Evolutionary conservation across 2,329 filamentous ascomycete genomes (phyloP).

Genomic region (Ophiostoma quercus): DNA sequence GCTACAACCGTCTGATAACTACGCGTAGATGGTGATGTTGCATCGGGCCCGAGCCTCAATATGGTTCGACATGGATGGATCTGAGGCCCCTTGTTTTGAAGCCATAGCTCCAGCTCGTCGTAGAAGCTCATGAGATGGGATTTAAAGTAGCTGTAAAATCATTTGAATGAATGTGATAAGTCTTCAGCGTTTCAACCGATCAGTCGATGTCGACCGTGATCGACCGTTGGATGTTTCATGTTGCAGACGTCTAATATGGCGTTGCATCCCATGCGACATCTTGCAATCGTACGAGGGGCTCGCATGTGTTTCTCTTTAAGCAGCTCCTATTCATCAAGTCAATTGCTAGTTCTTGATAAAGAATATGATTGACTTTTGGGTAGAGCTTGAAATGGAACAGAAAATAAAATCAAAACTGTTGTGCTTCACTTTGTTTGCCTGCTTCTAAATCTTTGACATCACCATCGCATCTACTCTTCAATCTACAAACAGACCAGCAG

Average conservation of each 20-base stretch:
- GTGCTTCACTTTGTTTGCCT: background rate
- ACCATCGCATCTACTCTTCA: background rate
- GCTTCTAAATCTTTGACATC: background rate
- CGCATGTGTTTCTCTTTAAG: background rate
- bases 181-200: background rate
- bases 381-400: background rate
- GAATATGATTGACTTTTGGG: too few species aligned
- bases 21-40: background rate
- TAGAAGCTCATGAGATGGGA: background rate
- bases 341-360: too few species aligned
- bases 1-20: background rate
- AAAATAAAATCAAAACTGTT: background rate
- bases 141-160: background rate
- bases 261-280: background rate
- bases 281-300: constrained; percentile 2
- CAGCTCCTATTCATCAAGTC: background rate
- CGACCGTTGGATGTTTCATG: background rate
- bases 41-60: constrained; percentile 6
- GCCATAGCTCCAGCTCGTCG: background rate
- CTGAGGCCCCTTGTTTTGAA: background rate
- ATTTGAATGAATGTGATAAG: background rate
- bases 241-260: constrained; percentile 2
- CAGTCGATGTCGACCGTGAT: background rate
- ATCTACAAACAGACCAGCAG: background rate
- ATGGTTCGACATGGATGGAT: constrained; percentile 4